Evolutionary conservation across 2,329 filamentous ascomycete genomes (phyloP).

Genomic region (Penicillium sp.): DNA sequence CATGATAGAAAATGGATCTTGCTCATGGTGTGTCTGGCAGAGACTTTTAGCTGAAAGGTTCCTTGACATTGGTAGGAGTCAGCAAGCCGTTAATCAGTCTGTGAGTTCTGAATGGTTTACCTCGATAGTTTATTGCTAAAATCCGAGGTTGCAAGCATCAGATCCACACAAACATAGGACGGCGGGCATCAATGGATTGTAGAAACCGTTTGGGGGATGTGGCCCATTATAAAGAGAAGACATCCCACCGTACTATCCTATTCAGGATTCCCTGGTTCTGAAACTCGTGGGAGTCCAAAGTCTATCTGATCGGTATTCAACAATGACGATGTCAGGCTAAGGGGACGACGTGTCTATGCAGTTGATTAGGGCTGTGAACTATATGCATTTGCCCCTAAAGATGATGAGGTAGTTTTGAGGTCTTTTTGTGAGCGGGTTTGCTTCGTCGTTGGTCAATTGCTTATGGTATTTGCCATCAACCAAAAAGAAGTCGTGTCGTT

Average conservation of each 20-base stretch:
- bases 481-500: constrained; percentile 4
- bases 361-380: not conserved
- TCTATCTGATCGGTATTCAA: constrained; percentile 4
- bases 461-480: constrained; percentile 18
- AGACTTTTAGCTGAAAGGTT: not conserved
- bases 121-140: not conserved
- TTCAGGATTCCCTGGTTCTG: constrained; percentile 8
- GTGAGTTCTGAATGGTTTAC: not conserved
- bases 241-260: constrained; percentile 3
- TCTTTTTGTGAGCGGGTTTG: constrained; percentile 8
- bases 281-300: constrained; percentile 7
- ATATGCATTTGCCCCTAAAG: constrained; percentile 7
- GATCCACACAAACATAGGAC: constrained; percentile 1
- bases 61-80: not conserved
- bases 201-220: constrained; percentile 6
- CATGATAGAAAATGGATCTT: constrained; percentile 27
- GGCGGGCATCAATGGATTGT: constrained; percentile 10
- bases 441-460: constrained; percentile 4
- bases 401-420: constrained; percentile 16
- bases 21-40: constrained; percentile 23
- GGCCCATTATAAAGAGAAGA: constrained; percentile 6
- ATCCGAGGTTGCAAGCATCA: constrained; percentile 1
- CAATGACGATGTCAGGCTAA: constrained; percentile 14
- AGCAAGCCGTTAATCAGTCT: not conserved
- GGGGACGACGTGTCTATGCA: constrained; percentile 1